phyloP scores from a whole-genome alignment of 768 basidiomycete species.

The Tylopilus rubrobrunneus region DNA sequence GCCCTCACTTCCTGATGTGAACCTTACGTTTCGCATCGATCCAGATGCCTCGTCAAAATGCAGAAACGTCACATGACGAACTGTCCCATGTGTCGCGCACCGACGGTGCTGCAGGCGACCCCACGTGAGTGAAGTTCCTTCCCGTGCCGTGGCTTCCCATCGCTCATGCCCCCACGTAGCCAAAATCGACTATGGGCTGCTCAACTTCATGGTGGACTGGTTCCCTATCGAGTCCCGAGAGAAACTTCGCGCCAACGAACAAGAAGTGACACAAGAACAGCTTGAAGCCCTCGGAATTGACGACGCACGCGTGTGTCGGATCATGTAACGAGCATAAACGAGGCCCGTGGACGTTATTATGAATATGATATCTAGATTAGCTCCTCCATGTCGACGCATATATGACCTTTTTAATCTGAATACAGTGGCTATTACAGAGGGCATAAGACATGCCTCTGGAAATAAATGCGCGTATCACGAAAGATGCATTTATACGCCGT shows the following conservation, averaged over 20 bases:
- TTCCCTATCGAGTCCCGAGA: conserved; percentile 79
- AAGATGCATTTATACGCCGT: too few relatives aligned
- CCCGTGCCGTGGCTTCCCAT: not conserved
- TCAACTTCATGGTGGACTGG: conserved; percentile 90
- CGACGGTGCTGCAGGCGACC: conserved; percentile 73
- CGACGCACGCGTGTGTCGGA: conserved; percentile 30
- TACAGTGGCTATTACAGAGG: too few relatives aligned
- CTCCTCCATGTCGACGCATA: too few relatives aligned
- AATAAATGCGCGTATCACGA: too few relatives aligned
- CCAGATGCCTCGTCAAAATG: conserved; percentile 80
- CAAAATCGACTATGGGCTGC: conserved; percentile 74
- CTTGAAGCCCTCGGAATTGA: conserved; percentile 57
- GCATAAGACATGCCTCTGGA: too few relatives aligned
- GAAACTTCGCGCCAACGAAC: conserved; percentile 73
- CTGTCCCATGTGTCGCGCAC: conserved; percentile 84
- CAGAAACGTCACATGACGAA: conserved; percentile 71
- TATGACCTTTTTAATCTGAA: too few relatives aligned
- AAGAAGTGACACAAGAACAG: conserved; percentile 69
- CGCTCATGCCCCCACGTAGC: conserved; percentile 35
- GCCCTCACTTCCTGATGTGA: not conserved
- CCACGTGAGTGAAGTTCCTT: conserved; percentile 48
- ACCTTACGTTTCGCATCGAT: conserved; percentile 13
- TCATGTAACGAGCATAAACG: conserved; percentile 33
- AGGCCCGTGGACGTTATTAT: too few relatives aligned
- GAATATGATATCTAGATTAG: too few relatives aligned